Evolutionary conservation across 2,329 filamentous ascomycete species (phyloP).

Genomic region (Blumeriella jaapii): DNA sequence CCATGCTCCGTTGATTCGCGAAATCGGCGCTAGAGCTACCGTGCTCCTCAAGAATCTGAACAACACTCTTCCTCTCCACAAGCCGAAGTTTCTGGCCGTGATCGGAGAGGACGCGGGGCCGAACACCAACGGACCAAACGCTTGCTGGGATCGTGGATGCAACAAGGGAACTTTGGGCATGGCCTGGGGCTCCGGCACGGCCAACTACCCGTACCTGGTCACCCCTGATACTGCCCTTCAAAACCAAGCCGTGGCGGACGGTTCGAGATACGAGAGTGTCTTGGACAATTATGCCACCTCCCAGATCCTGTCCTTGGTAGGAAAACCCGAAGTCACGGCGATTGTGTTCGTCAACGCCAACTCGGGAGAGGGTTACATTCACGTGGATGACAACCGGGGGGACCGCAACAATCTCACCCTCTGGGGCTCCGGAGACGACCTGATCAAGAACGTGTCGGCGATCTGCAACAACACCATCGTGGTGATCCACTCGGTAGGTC

Average conservation of each 20-base stretch:
- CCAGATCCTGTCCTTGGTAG: conserved; percentile 48
- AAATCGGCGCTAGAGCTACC: conserved; percentile 67
- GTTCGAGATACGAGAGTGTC: conserved; percentile 52
- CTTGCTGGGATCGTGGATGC: conserved; percentile 56
- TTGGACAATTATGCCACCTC: conserved; percentile 58
- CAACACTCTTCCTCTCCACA: conserved; percentile 63
- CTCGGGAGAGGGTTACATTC: conserved; percentile 78
- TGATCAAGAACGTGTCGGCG: conserved; percentile 71
- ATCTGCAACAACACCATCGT: conserved; percentile 83
- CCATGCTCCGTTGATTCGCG: conserved; percentile 62
- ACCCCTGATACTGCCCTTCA: conserved; percentile 65
- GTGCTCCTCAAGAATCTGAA: conserved; percentile 79
- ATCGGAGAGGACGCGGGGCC: conserved; percentile 76
- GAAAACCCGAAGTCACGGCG: conserved; percentile 53
- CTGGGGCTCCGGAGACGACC: conserved; percentile 69
- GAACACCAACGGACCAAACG: conserved; percentile 60
- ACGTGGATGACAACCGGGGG: conserved; percentile 69
- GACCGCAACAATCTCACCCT: conserved; percentile 89
- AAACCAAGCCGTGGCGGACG: conserved; percentile 48
- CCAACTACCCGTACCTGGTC: conserved; percentile 66
- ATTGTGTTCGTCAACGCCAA: conserved; percentile 87
- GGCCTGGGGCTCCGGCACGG: conserved; percentile 67
- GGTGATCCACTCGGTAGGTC: conserved; percentile 75
- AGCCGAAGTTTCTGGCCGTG: conserved; percentile 63
- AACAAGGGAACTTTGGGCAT: conserved; percentile 55